phyloP scores from a whole-genome alignment of 179 eudicot species.

The Nepenthes alata region DNA sequence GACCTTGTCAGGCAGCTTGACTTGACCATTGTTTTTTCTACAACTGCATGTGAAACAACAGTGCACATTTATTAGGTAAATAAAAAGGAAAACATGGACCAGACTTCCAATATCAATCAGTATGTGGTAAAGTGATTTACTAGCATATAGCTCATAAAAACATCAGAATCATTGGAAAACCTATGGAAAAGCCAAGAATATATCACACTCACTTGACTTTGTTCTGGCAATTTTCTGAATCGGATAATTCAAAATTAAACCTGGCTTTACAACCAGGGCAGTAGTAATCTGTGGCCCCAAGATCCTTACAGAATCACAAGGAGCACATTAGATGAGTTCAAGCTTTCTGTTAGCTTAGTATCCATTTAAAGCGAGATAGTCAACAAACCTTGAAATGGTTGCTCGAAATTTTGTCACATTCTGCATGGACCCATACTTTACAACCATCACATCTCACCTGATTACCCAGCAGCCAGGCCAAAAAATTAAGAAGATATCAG shows the following conservation, averaged over 20 bases:
- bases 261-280: slow-evolving; percentile 73
- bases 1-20: slow-evolving; percentile 60
- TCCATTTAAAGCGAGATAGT: neutral
- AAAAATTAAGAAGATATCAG: slow-evolving; percentile 2
- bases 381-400: slow-evolving; percentile 45
- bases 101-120: neutral
- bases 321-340: slow-evolving; percentile 8
- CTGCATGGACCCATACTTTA: slow-evolving; percentile 46
- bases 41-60: slow-evolving; percentile 22
- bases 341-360: slow-evolving; percentile 1
- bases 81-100: neutral
- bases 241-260: slow-evolving; percentile 57
- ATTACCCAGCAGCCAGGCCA: slow-evolving; percentile 4
- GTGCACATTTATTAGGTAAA: neutral
- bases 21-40: slow-evolving; percentile 20
- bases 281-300: slow-evolving; percentile 42
- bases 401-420: slow-evolving; percentile 42
- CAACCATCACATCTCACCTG: slow-evolving; percentile 47
- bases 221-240: slow-evolving; percentile 43
- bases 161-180: neutral
- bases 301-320: slow-evolving; percentile 31
- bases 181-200: neutral
- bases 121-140: neutral
- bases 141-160: neutral
- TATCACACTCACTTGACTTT: slow-evolving; percentile 30